phyloP scores from a whole-genome alignment of 495 filamentous ascomycete genomes.

The Arthonia radiata region DNA sequence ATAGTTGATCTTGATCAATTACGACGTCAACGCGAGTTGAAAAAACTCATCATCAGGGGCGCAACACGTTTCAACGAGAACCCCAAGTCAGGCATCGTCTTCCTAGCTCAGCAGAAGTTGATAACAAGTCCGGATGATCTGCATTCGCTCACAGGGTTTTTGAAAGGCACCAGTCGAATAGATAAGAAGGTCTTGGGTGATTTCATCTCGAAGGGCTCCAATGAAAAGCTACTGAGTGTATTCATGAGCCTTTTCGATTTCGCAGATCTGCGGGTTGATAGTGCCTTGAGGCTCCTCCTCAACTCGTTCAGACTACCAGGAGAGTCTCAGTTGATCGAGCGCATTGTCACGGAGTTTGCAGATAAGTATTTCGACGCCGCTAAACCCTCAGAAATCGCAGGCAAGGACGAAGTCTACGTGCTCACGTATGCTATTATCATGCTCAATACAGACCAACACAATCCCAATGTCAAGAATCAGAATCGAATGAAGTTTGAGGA shows the following conservation, averaged over 20 bases:
- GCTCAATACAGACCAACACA: slow-evolving; percentile 86
- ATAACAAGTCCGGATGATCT: slow-evolving; percentile 54
- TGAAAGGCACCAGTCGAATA: slow-evolving; percentile 62
- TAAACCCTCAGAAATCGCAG: slow-evolving; percentile 48
- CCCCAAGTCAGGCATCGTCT: slow-evolving; percentile 72
- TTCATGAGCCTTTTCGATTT: slow-evolving; percentile 80
- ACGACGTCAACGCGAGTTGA: slow-evolving; percentile 43
- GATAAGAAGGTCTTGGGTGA: slow-evolving; percentile 84
- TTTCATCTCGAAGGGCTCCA: slow-evolving; percentile 69
- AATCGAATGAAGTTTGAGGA: slow-evolving; percentile 60
- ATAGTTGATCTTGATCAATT: slow-evolving; percentile 40
- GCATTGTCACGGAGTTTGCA: slow-evolving; percentile 67
- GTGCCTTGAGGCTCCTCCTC: slow-evolving; percentile 66
- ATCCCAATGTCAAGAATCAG: slow-evolving; percentile 60
- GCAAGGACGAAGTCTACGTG: slow-evolving; percentile 75
- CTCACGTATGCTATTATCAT: slow-evolving; percentile 92
- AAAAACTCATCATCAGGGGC: slow-evolving; percentile 71
- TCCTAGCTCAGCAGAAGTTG: slow-evolving; percentile 57
- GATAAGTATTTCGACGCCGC: slow-evolving; percentile 61
- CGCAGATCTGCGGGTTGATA: slow-evolving; percentile 58
- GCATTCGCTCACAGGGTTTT: slow-evolving; percentile 47
- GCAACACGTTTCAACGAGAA: slow-evolving; percentile 86
- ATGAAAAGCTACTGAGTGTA: slow-evolving; percentile 53
- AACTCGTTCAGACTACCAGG: slow-evolving; percentile 88
- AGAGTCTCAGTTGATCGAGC: slow-evolving; percentile 77